Percentiles rank a stretch among this genome's conserved stretches.
Evolutionary conservation across 345 rosid species (phyloP).

Genomic region (Cardamine occulta): DNA sequence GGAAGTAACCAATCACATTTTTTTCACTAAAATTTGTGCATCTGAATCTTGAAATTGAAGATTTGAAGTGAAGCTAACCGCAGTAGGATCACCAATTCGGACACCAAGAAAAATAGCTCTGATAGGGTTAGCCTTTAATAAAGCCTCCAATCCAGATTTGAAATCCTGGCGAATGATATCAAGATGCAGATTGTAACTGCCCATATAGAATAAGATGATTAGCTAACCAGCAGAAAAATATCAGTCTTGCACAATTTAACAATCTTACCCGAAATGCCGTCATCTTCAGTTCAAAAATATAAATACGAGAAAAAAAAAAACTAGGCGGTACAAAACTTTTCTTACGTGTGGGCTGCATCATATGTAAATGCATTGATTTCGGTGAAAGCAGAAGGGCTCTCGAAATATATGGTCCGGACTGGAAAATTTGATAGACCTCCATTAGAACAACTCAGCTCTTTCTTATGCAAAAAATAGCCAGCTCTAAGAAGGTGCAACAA

Average conservation of each 20-base stretch:
- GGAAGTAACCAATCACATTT: constrained; percentile 11
- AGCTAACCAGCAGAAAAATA: constrained; percentile 19
- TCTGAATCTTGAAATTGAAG: constrained; percentile 16
- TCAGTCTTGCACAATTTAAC: not conserved
- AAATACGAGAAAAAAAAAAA: not conserved
- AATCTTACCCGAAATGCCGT: not conserved
- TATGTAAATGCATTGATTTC: constrained; percentile 93
- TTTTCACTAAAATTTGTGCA: constrained; percentile 2
- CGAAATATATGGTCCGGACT: constrained; percentile 88
- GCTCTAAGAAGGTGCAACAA: constrained; percentile 94
- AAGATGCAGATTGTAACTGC: constrained; percentile 80
- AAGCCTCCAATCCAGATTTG: constrained; percentile 93
- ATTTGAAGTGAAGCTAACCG: constrained; percentile 59
- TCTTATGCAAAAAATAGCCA: constrained; percentile 76
- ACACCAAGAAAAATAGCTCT: constrained; percentile 98
- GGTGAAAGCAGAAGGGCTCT: constrained; percentile 80
- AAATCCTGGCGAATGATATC: constrained; percentile 84
- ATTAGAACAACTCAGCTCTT: constrained; percentile 59
- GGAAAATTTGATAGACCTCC: constrained; percentile 70
- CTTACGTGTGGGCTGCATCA: constrained; percentile 77
- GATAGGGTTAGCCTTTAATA: constrained; percentile 77
- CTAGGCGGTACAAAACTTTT: not conserved
- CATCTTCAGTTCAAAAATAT: constrained; percentile 6
- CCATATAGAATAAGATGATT: constrained; percentile 33
- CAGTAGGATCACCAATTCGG: constrained; percentile 98